Conservation (phyloP, 345 rosid species). For the Rhizophora mangle region DNA sequence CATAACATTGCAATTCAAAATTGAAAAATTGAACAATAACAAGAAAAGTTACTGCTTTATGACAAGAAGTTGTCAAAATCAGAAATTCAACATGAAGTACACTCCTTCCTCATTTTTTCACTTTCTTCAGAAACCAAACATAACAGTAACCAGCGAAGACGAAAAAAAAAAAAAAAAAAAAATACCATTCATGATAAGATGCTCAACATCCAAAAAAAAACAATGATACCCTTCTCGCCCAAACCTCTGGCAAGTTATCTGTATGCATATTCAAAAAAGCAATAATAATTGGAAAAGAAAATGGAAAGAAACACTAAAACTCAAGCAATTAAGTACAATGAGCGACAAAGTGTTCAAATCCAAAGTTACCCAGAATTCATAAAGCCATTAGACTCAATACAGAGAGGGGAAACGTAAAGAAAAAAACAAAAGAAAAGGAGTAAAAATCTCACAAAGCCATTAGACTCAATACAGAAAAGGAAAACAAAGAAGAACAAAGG, state of each 20-base stretch:
- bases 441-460: not conserved
- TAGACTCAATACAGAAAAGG: not conserved
- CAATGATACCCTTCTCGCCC: conserved; percentile 65
- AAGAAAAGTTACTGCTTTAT: not conserved
- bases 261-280: conserved; percentile 16
- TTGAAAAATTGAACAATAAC: too few species aligned
- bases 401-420: not conserved
- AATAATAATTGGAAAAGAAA: not conserved
- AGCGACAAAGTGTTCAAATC: not conserved
- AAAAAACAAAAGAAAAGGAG: not conserved
- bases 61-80: not conserved
- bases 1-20: not conserved
- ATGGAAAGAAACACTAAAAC: not conserved
- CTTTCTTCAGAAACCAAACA: not conserved
- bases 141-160: not conserved
- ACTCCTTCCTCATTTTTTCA: not conserved
- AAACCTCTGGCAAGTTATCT: conserved; percentile 80
- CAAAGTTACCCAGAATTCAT: not conserved
- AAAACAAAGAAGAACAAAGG: not conserved
- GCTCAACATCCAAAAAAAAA: conserved; percentile 72
- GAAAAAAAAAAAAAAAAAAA: not conserved
- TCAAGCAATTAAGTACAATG: not conserved
- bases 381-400: not conserved
- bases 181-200: conserved; percentile 61
- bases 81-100: not conserved